These are phyloP conservation scores for Pyrenopolyporus hunteri DNA, from an alignment of 495 filamentous ascomycete species.

Conservation along the genomic window DNA sequence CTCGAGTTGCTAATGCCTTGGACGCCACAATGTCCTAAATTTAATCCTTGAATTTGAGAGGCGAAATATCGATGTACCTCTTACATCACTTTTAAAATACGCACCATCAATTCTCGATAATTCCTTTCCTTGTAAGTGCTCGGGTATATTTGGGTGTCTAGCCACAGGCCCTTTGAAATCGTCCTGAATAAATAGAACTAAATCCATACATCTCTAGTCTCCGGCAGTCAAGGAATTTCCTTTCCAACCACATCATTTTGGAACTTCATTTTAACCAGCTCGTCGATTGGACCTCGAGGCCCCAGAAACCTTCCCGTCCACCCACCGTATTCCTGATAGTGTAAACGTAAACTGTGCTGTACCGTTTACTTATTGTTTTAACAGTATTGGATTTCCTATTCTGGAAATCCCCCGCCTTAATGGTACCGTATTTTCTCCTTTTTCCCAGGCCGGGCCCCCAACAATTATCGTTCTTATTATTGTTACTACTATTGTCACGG, in stretches of 20 bases:
- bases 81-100: slow-evolving; percentile 1
- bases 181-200: not conserved
- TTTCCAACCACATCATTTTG: too few species aligned
- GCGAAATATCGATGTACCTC: too few species aligned
- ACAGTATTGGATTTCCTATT: slow-evolving; percentile 32
- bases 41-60: not conserved
- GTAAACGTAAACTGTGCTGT: not conserved
- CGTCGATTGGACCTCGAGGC: too few species aligned
- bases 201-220: too few species aligned
- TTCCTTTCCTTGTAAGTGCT: not conserved
- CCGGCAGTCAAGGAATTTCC: too few species aligned
- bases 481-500: slow-evolving; percentile 10
- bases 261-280: too few species aligned
- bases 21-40: not conserved
- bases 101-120: not conserved
- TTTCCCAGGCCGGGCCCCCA: slow-evolving; percentile 28
- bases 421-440: slow-evolving; percentile 10
- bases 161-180: not conserved
- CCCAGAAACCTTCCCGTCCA: not conserved
- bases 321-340: not conserved
- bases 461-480: slow-evolving; percentile 22
- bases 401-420: slow-evolving; percentile 22
- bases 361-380: not conserved
- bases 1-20: not conserved
- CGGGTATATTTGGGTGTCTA: not conserved